Evolutionary conservation across 1,284 basidiomycete genomes (phyloP).

Genomic region (Sparassis latifolia): DNA sequence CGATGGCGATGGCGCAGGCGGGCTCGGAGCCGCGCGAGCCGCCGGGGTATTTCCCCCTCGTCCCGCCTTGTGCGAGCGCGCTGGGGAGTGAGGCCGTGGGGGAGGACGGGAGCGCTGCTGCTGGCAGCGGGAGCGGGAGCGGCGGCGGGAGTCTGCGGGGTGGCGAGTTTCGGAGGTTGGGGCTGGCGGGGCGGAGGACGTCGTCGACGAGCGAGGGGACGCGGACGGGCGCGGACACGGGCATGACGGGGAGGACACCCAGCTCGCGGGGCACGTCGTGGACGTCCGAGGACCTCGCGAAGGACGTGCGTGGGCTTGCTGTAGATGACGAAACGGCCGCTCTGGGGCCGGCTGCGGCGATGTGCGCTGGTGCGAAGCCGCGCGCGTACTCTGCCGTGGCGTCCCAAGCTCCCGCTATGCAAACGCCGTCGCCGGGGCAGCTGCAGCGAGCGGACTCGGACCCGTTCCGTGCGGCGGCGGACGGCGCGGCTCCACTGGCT

Average conservation of each 20-base stretch:
- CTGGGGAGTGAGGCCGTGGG: constrained; percentile 37
- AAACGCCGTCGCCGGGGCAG: not conserved
- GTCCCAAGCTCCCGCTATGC: not conserved
- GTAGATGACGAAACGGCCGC: constrained; percentile 9
- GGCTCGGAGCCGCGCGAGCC: constrained; percentile 13
- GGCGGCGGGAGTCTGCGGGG: not conserved
- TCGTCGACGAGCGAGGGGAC: constrained; percentile 15
- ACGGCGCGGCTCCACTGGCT: not conserved
- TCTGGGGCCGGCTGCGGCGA: constrained; percentile 2
- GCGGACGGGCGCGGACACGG: constrained; percentile 7
- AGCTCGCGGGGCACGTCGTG: constrained; percentile 23
- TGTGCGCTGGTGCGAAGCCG: constrained; percentile 9
- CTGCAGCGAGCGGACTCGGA: constrained; percentile 1
- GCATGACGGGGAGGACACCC: constrained; percentile 5
- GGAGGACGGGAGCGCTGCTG: constrained; percentile 9
- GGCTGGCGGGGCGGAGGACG: constrained; percentile 3
- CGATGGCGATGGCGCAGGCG: constrained; percentile 8
- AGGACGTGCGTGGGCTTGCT: constrained; percentile 7
- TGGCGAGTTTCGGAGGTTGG: not conserved
- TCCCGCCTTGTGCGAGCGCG: constrained; percentile 26
- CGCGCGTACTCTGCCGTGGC: constrained; percentile 14
- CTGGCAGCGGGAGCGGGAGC: constrained; percentile 1
- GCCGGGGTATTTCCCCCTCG: constrained; percentile 40
- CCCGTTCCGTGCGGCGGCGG: not conserved
- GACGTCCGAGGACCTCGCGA: constrained; percentile 12